Conservation (phyloP, 1,139 yeast species). For the Scheffersomyces cryptocercus region DNA sequence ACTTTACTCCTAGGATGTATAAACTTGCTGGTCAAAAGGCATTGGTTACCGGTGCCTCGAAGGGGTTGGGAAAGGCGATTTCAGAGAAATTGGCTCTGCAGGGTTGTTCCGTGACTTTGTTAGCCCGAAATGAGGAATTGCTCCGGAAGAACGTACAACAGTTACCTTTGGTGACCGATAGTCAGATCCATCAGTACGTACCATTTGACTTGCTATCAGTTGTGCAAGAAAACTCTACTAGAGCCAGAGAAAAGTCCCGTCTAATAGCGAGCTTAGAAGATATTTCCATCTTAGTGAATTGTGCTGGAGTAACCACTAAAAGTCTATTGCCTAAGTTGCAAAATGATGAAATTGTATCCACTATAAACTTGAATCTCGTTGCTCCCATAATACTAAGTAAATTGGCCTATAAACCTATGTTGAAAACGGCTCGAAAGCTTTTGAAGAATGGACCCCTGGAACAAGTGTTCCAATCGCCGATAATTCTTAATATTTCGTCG, state of each 20-base stretch:
- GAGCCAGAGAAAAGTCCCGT: constrained; percentile 2
- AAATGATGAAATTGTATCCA: constrained; percentile 39
- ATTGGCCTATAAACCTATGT: constrained; percentile 47
- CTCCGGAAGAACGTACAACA: constrained; percentile 33
- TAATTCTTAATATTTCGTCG: constrained; percentile 69
- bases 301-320: constrained; percentile 80
- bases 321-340: constrained; percentile 52
- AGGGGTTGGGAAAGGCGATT: constrained; percentile 77
- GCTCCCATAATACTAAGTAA: constrained; percentile 65
- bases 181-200: constrained; percentile 51
- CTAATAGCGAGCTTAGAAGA: constrained; percentile 2
- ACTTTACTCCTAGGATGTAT: background rate
- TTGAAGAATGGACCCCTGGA: background rate
- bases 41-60: constrained; percentile 81
- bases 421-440: constrained; percentile 24
- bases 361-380: constrained; percentile 62
- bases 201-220: constrained; percentile 50
- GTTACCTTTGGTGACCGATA: constrained; percentile 30
- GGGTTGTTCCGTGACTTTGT: constrained; percentile 64
- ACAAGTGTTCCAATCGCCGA: constrained; percentile 17
- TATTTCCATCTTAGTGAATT: constrained; percentile 60
- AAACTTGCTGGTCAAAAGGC: constrained; percentile 38
- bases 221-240: background rate
- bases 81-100: constrained; percentile 55
- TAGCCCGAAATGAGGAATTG: constrained; percentile 53